These are phyloP conservation scores for Hemileccinum impolitum DNA, from an alignment of 768 basidiomycete genomes.

Conservation along the genomic window DNA sequence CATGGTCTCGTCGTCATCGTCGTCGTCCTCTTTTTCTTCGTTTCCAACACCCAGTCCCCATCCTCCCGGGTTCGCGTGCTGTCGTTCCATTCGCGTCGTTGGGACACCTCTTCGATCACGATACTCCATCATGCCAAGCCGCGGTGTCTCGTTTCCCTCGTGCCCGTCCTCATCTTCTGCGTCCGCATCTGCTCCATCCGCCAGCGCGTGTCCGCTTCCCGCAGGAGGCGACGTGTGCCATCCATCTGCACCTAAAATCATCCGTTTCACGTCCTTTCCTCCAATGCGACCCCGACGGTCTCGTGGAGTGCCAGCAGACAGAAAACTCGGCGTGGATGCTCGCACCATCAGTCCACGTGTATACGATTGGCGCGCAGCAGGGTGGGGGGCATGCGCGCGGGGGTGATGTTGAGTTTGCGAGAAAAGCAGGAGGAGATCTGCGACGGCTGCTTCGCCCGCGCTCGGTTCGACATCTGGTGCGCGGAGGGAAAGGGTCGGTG, in stretches of 20 bases:
- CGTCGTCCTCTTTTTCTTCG: conserved; percentile 59
- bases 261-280: conserved; percentile 27
- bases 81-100: conserved; percentile 36
- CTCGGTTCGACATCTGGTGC: conserved; percentile 50
- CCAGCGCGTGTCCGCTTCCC: conserved; percentile 4
- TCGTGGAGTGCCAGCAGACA: conserved; percentile 69
- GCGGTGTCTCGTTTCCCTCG: conserved; percentile 57
- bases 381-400: conserved; percentile 19
- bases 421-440: conserved; percentile 61
- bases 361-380: conserved; percentile 28
- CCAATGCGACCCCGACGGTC: conserved; percentile 79
- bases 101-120: conserved; percentile 7
- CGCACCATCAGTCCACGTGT: conserved; percentile 26
- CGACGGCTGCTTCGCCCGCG: conserved; percentile 63
- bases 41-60: conserved; percentile 70
- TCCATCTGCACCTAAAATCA: conserved; percentile 30
- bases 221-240: conserved; percentile 8
- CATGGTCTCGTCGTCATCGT: conserved; percentile 59
- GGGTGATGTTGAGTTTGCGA: conserved; percentile 50
- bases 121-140: conserved; percentile 43
- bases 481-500: conserved; percentile 58
- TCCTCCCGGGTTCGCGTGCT: conserved; percentile 55
- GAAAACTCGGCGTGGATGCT: conserved; percentile 54
- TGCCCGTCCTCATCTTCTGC: conserved; percentile 36
- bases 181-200: conserved; percentile 32